Base-by-base conservation (phyloP, 176 grass and related monocot species). In the Lolium multiflorum region DNA sequence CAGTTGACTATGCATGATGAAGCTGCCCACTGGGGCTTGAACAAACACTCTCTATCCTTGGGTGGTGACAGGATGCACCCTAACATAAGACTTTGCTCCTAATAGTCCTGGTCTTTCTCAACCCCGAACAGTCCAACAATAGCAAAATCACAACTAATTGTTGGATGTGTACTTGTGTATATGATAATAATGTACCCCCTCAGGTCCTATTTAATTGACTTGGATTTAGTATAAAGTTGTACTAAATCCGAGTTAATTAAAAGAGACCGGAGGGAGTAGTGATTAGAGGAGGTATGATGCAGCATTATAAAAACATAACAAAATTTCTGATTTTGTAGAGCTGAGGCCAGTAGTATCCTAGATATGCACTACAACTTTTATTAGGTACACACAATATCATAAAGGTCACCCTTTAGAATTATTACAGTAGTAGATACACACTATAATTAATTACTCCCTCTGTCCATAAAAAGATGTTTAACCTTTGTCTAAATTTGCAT, bases 131-230 rank as follows among this genome's bases (percentile, higher is more conserved):
- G 3, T 55, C 41, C 6, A 58, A 24, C 26, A 76, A 0, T 56
- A 87, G 17, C 4, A 86, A 66, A 81, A 41, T 26, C 66, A 68
- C 6, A 56, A 28, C n/a, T 46, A 48, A 4, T 25, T 89, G 51
- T 13, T 1, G 51, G 15, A 65, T 52, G 25, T 28, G 9, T 8
- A 76, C 62, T 52, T 85, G 65, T 52, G 35, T 52, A 59, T n/a
- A 16, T 68, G 62, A 16, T 87, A 74, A 64, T 31, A 61, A 80
- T 37, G 60, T 60, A n/a, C n/a, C n/a, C n/a, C n/a, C n/a, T n/a
- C n/a, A n/a, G n/a, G n/a, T n/a, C n/a, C n/a, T n/a, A n/a, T n/a
- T n/a, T n/a, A n/a, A n/a, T n/a, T n/a, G n/a, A n/a, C n/a, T n/a
- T n/a, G n/a, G n/a, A n/a, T n/a, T n/a, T n/a, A n/a, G n/a, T n/a